Conservation (phyloP, 176 grass and related monocot species). For the Raddia guianensis region DNA sequence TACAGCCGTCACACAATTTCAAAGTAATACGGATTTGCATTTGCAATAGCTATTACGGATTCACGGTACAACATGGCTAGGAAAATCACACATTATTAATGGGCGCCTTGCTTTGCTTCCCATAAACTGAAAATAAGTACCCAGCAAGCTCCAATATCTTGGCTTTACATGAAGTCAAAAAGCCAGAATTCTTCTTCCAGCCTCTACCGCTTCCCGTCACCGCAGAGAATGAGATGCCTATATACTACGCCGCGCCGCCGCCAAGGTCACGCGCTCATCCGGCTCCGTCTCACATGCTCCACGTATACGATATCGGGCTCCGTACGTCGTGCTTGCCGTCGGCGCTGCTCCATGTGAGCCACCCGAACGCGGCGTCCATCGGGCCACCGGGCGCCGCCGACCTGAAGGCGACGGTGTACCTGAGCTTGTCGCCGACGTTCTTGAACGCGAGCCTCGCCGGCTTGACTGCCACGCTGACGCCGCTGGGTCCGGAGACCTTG, state of each 20-base stretch:
- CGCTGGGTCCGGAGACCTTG: conserved; percentile 49
- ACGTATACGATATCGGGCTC: conserved; percentile 73
- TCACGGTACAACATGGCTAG: neutral
- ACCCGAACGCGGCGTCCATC: conserved; percentile 67
- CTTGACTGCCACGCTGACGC: conserved; percentile 61
- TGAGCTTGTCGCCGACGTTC: conserved; percentile 55
- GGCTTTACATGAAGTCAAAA: neutral
- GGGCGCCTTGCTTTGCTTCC: neutral
- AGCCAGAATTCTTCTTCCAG: conserved; percentile 22
- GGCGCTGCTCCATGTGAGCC: conserved; percentile 70
- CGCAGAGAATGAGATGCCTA: too few species aligned
- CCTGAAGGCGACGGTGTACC: conserved; percentile 62
- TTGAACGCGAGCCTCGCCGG: conserved; percentile 71
- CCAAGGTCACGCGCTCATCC: neutral
- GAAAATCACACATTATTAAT: conserved; percentile 14
- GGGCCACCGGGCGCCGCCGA: conserved; percentile 47
- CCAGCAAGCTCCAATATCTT: neutral
- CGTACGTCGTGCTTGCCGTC: conserved; percentile 53
- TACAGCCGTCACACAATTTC: too few species aligned
- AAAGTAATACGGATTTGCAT: too few species aligned
- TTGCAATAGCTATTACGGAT: too few species aligned
- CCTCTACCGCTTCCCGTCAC: neutral
- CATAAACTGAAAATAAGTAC: neutral
- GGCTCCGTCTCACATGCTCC: conserved; percentile 37
- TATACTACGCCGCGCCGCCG: neutral